Evolutionary conservation across 2,329 filamentous ascomycete genomes (phyloP), one percentile per base, ranked within the genome.

Genomic region (Penicillium aurantiogriseum): DNA sequence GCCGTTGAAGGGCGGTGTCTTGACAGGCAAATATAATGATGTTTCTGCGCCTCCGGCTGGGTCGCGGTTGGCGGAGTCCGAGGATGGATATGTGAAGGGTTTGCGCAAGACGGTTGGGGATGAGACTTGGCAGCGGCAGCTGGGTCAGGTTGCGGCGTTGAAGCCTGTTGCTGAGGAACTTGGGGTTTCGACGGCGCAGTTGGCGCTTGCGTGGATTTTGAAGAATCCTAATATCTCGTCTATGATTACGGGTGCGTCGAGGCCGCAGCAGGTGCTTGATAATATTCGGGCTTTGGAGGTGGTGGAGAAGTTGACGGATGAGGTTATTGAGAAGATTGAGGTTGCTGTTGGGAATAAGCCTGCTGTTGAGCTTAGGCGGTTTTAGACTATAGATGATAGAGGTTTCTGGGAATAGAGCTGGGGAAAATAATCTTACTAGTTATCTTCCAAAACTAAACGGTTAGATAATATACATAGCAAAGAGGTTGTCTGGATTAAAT

Each of bases 11-110:
- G 76, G 77, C 50, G 86, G 86, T 21, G 79, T 88, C 58, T 74
- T 89, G 60, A 85, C 85, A 0, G 87, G 86, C 46, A 89, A 89
- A 73, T 89, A 89, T 75, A 86, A 84, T 70, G 75, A 86, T 63
- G 50, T 39, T 8, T 31, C 58, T 10, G 59, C 57, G 1, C 82
- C 87, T 33, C 85, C 85, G 5, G 75, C 81, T 13, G 81, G 81
- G 62, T 84, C 83, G 6, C 79, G 86, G 21, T 77, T 87, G 57
- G 80, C 81, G 13, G 79, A 80, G 64, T 79, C 79, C 42, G 77
- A 82, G 51, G 80, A 87, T 59, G 78, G 81, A 51, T 87, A 82
- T 69, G 79, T 87, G 64, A 74, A 79, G 57, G 63, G 67, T 35
- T 72, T 77, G 71, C 72, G 72, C 40, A 76, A 76, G 63, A 73